Conservation (phyloP, 1,139 yeast species). For the Candida glucosophila region DNA sequence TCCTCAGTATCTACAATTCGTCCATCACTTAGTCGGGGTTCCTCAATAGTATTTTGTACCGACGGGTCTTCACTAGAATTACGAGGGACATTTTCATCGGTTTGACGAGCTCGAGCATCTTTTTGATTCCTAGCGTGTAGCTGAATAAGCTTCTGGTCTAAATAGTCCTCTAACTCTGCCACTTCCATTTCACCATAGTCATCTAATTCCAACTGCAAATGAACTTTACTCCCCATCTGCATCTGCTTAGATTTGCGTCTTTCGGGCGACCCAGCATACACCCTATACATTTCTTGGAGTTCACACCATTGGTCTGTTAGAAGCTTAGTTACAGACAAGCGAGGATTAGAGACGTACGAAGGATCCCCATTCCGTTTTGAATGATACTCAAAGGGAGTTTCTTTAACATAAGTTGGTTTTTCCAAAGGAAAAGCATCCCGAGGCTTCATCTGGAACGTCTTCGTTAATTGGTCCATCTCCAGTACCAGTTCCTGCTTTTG, state of each 20-base stretch:
- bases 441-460: too few relatives aligned
- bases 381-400: slow-evolving; percentile 19
- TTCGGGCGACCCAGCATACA: slow-evolving; percentile 27
- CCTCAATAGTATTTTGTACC: too few relatives aligned
- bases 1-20: slow-evolving; percentile 9
- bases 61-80: too few relatives aligned
- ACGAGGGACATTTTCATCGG: too few relatives aligned
- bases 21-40: too few relatives aligned
- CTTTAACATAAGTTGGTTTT: slow-evolving; percentile 7
- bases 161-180: too few relatives aligned
- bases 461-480: too few relatives aligned
- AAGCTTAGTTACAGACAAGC: slow-evolving; percentile 40
- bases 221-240: slow-evolving; percentile 32
- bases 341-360: slow-evolving; percentile 20
- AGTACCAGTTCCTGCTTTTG: too few relatives aligned
- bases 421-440: slow-evolving; percentile 10
- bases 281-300: slow-evolving; percentile 32
- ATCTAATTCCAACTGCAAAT: slow-evolving; percentile 26
- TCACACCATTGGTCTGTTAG: slow-evolving; percentile 48
- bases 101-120: too few relatives aligned
- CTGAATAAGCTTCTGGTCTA: too few relatives aligned
- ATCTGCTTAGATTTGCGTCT: slow-evolving; percentile 24
- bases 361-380: slow-evolving; percentile 15
- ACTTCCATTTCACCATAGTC: too few relatives aligned
- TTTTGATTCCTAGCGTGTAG: too few relatives aligned